Conservation (phyloP, 179 eudicot genomes). For the Beta corolliflora region DNA sequence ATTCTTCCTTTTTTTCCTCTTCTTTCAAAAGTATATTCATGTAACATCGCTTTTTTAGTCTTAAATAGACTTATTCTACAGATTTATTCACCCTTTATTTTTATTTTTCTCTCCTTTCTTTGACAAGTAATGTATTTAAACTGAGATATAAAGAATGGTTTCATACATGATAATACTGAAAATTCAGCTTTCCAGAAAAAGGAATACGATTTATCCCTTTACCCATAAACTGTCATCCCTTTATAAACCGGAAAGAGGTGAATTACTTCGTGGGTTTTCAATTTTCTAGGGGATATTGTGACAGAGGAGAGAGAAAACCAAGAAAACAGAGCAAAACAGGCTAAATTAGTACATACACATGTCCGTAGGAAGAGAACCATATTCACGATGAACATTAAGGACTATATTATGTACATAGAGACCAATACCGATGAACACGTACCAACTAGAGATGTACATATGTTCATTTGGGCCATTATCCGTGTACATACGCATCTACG, state of each 20-base stretch:
- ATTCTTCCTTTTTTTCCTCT: background rate
- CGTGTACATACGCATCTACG: too few species aligned
- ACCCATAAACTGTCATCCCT: slow-evolving; percentile 30
- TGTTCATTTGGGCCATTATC: too few species aligned
- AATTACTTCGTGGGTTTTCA: background rate
- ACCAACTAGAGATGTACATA: too few species aligned
- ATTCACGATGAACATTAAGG: too few species aligned
- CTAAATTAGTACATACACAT: too few species aligned
- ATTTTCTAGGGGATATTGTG: slow-evolving; percentile 3
- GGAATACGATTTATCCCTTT: slow-evolving; percentile 11
- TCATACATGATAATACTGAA: slow-evolving; percentile 9
- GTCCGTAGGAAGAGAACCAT: too few species aligned
- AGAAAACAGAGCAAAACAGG: background rate
- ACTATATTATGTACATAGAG: too few species aligned
- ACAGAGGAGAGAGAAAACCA: slow-evolving; percentile 11
- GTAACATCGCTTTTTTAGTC: slow-evolving; percentile 19
- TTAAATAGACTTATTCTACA: slow-evolving; percentile 6
- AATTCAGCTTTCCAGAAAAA: background rate
- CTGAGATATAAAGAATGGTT: slow-evolving; percentile 24
- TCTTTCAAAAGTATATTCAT: slow-evolving; percentile 8
- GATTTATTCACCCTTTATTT: too few species aligned
- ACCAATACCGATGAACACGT: too few species aligned
- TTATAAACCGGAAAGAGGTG: background rate
- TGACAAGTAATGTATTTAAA: slow-evolving; percentile 17
- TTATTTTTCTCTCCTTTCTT: background rate